phyloP scores from a whole-genome alignment of 2,329 filamentous ascomycete genomes.

The Verticillium tricorpus region DNA sequence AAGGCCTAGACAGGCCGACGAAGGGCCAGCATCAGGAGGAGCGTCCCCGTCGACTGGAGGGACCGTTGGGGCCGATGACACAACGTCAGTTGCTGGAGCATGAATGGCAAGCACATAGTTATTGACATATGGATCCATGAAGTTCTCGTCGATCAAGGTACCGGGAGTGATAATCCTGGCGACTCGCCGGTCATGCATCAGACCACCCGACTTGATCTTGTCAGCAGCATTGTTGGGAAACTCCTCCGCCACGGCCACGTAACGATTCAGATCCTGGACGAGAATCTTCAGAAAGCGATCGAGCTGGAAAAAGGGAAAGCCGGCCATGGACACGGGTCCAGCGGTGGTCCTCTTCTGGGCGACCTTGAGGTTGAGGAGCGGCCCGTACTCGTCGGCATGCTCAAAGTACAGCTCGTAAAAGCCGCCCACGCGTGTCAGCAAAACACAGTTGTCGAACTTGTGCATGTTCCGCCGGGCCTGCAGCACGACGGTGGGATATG shows the following conservation, averaged over 20 bases:
- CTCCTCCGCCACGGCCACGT: constrained; percentile 93
- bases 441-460: constrained; percentile 83
- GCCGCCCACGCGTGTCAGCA: constrained; percentile 86
- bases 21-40: constrained; percentile 5
- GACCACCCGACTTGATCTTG: constrained; percentile 68
- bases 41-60: not conserved
- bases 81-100: constrained; percentile 23
- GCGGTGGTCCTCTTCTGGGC: constrained; percentile 70
- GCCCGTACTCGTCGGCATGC: constrained; percentile 85
- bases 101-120: constrained; percentile 88
- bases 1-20: constrained; percentile 57
- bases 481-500: constrained; percentile 83
- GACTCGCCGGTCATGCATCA: constrained; percentile 81
- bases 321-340: constrained; percentile 83
- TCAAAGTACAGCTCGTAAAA: constrained; percentile 99
- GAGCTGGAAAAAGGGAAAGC: constrained; percentile 89
- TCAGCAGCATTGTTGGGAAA: constrained; percentile 69
- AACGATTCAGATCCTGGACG: constrained; percentile 83
- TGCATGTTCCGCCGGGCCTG: constrained; percentile 87
- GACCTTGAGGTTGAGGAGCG: constrained; percentile 83
- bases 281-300: constrained; percentile 90
- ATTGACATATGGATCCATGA: constrained; percentile 90
- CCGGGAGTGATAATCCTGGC: constrained; percentile 88
- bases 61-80: not conserved
- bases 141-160: constrained; percentile 94